Percentiles rank a stretch among this genome's conserved stretches.
Evolutionary conservation across 768 basidiomycete genomes (phyloP).

Genomic region (Strobilomyces confusus): DNA sequence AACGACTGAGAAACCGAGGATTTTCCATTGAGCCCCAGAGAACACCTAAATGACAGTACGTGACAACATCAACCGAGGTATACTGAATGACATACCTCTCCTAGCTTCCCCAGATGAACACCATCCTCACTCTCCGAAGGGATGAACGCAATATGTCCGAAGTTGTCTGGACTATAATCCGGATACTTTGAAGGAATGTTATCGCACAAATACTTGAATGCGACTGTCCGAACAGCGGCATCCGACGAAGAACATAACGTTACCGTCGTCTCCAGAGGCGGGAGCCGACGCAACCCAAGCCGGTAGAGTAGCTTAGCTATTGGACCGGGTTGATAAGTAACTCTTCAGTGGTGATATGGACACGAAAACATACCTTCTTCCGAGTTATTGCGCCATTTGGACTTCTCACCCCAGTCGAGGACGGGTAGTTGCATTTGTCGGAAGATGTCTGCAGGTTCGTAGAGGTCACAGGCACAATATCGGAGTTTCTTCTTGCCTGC

Average conservation of each 20-base stretch:
- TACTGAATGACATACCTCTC: not conserved
- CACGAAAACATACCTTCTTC: not conserved
- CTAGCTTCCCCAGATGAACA: not conserved
- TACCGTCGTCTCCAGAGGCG: not conserved
- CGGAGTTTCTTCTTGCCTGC: not conserved
- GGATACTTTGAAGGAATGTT: not conserved
- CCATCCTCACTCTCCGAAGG: not conserved
- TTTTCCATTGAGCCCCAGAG: conserved; percentile 59
- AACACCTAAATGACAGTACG: conserved; percentile 53
- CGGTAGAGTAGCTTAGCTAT: not conserved
- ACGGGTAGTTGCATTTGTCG: not conserved
- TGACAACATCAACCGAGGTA: no score
- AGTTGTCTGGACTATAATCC: not conserved
- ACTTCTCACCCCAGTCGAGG: not conserved
- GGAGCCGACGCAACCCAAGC: not conserved
- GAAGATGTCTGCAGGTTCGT: not conserved
- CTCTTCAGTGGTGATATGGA: not conserved
- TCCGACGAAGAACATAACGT: not conserved
- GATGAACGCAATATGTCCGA: not conserved
- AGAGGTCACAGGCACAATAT: not conserved
- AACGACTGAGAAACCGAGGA: conserved; percentile 73
- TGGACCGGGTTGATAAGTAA: no score
- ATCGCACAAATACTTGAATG: not conserved
- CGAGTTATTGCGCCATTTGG: not conserved
- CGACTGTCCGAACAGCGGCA: not conserved